A percentile compares a stretch with the other conserved stretches of the same genome.
Evolutionary conservation across 2,329 filamentous ascomycete species (phyloP).

Genomic region (Xylariaceae sp.): DNA sequence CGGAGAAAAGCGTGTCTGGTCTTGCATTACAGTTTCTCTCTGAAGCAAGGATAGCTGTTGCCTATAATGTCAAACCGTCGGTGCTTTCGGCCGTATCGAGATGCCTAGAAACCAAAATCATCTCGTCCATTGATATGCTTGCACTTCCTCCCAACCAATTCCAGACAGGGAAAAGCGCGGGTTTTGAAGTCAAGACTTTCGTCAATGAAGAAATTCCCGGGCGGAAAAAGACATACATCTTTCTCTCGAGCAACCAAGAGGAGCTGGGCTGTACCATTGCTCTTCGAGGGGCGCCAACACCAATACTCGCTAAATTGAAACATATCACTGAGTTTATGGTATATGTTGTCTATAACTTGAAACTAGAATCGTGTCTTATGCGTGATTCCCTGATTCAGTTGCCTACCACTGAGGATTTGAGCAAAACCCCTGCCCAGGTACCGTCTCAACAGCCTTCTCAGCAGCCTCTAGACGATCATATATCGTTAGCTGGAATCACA

Average conservation of each 20-base stretch:
- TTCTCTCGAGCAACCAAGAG: slow-evolving; percentile 82
- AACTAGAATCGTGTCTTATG: slow-evolving; percentile 90
- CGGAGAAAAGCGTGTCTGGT: slow-evolving; percentile 88
- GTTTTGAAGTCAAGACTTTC: slow-evolving; percentile 94
- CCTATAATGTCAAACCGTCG: slow-evolving; percentile 93
- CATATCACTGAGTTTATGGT: slow-evolving; percentile 97
- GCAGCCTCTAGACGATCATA: slow-evolving; percentile 36
- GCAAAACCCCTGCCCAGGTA: slow-evolving; percentile 37
- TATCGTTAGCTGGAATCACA: slow-evolving; percentile 33
- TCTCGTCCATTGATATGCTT: slow-evolving; percentile 92
- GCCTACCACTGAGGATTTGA: slow-evolving; percentile 55
- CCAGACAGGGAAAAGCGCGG: slow-evolving; percentile 73
- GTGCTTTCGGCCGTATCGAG: slow-evolving; percentile 93
- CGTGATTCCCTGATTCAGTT: slow-evolving; percentile 87
- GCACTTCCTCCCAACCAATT: slow-evolving; percentile 63
- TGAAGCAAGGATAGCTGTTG: slow-evolving; percentile 85
- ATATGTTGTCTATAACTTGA: slow-evolving; percentile 96
- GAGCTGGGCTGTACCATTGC: slow-evolving; percentile 94
- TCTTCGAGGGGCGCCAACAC: slow-evolving; percentile 72
- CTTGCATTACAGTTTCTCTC: slow-evolving; percentile 84
- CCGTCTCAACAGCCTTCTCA: slow-evolving; percentile 32
- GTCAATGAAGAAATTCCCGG: slow-evolving; percentile 71
- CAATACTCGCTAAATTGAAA: slow-evolving; percentile 74
- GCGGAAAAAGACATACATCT: slow-evolving; percentile 91
- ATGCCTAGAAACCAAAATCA: slow-evolving; percentile 86